phyloP scores from a whole-genome alignment of 345 rosid species.

The Arabis hirsuta region DNA sequence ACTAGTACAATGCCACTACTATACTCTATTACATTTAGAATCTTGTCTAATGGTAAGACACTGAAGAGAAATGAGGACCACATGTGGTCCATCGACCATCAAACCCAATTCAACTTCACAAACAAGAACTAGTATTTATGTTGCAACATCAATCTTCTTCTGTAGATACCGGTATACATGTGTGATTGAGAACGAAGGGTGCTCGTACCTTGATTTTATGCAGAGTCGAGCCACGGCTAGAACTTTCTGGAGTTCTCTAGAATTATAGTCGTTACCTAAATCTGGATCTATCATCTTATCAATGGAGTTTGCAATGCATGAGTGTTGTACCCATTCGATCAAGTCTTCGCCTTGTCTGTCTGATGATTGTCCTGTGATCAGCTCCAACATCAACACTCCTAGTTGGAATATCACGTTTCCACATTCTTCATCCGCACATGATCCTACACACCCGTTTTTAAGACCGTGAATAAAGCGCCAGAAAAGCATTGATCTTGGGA shows the following conservation, averaged over 20 bases:
- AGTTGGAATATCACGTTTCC: constrained; percentile 75
- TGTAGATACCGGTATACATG: constrained; percentile 75
- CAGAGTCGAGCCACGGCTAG: constrained; percentile 79
- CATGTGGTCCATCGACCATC: constrained; percentile 1
- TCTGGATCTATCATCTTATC: constrained; percentile 92
- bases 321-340: constrained; percentile 84
- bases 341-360: constrained; percentile 61
- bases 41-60: constrained; percentile 7
- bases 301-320: constrained; percentile 63
- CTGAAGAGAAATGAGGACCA: not conserved
- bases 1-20: constrained; percentile 22
- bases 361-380: constrained; percentile 88
- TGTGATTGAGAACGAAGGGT: constrained; percentile 57
- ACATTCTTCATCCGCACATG: constrained; percentile 50
- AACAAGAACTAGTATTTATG: constrained; percentile 4
- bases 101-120: constrained; percentile 7
- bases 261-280: constrained; percentile 65
- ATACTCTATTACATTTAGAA: constrained; percentile 1
- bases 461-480: not conserved
- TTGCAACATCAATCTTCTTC: constrained; percentile 55
- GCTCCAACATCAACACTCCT: constrained; percentile 83
- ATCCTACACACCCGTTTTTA: constrained; percentile 22
- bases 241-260: constrained; percentile 70
- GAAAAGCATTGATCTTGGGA: constrained; percentile 3
- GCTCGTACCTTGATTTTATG: constrained; percentile 62